A percentile compares a stretch with the other conserved stretches of the same genome.
Conservation (phyloP, 2,329 filamentous ascomycete genomes). For the Davidsoniella australis region DNA sequence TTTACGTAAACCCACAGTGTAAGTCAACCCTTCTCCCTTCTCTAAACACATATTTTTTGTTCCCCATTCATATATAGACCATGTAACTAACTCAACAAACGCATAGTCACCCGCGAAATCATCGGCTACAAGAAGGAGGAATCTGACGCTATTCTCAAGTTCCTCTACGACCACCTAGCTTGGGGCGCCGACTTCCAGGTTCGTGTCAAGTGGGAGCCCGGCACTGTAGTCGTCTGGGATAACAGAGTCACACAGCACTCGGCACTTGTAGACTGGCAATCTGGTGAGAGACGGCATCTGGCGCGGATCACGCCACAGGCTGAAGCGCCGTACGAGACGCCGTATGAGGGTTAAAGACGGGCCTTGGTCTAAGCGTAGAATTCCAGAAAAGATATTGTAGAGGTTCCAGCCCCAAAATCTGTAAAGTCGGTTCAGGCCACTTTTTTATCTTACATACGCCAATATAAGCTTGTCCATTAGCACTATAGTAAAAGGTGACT, state of each 20-base stretch:
- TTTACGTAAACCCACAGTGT: conserved; percentile 75
- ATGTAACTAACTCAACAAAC: neutral
- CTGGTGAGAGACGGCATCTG: conserved; percentile 60
- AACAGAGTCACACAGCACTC: conserved; percentile 67
- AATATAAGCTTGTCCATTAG: neutral
- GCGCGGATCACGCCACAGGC: conserved; percentile 73
- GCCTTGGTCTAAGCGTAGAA: neutral
- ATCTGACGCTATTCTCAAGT: conserved; percentile 56
- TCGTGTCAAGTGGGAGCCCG: conserved; percentile 58
- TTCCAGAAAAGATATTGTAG: neutral
- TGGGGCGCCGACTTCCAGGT: conserved; percentile 35
- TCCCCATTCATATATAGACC: neutral
- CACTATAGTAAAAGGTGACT: too few species aligned
- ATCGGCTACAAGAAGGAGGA: conserved; percentile 78
- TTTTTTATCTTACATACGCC: too few species aligned
- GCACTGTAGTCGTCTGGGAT: conserved; percentile 78
- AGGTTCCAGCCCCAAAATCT: neutral
- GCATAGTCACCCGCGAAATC: conserved; percentile 57
- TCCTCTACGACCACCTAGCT: conserved; percentile 42
- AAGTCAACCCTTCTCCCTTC: conserved; percentile 19
- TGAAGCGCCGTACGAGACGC: conserved; percentile 36
- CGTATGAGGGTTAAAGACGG: conserved; percentile 11
- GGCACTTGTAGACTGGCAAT: conserved; percentile 66
- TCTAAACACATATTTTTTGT: neutral
- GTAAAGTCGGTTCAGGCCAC: too few species aligned